These are phyloP conservation scores for Zygosaccharomyces gambellarensis DNA, from an alignment of 805 yeast genomes.

Conservation along the genomic window DNA sequence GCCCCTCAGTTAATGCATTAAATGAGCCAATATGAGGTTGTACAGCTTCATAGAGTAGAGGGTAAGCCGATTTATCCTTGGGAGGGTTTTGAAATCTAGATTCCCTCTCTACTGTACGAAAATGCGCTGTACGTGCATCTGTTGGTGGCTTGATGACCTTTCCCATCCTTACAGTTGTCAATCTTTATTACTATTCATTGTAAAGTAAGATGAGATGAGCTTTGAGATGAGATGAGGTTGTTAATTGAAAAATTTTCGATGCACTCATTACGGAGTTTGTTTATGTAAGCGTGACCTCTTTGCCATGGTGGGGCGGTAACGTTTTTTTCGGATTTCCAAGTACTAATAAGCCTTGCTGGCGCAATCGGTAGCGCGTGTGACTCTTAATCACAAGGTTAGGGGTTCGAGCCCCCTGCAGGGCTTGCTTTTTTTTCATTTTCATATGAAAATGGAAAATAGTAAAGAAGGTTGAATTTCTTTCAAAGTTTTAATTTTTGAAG, in stretches of 20 bases:
- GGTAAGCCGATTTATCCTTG: constrained; percentile 74
- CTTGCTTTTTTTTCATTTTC: constrained; percentile 15
- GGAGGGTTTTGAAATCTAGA: constrained; percentile 84
- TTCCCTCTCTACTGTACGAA: constrained; percentile 81
- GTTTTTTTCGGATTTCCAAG: not conserved
- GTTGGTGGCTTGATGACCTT: constrained; percentile 29
- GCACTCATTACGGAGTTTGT: constrained; percentile 2
- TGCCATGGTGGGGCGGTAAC: not conserved
- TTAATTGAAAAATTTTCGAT: constrained; percentile 9
- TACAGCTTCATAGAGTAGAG: constrained; percentile 82
- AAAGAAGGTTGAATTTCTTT: too few relatives aligned
- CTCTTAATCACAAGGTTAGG: constrained; percentile 27
- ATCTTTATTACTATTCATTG: not conserved
- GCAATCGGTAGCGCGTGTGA: constrained; percentile 29
- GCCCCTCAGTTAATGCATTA: constrained; percentile 89
- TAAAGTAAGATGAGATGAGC: not conserved
- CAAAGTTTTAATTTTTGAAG: too few relatives aligned
- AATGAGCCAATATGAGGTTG: constrained; percentile 94
- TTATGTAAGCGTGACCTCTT: not conserved
- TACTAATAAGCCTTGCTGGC: constrained; percentile 20
- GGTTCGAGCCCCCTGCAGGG: constrained; percentile 28
- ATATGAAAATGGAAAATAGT: not conserved
- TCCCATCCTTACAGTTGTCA: constrained; percentile 23
- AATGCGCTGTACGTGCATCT: constrained; percentile 39
- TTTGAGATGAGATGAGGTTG: not conserved